Conservation (phyloP, 768 basidiomycete species). For the Peribolospora kevripleyi region DNA sequence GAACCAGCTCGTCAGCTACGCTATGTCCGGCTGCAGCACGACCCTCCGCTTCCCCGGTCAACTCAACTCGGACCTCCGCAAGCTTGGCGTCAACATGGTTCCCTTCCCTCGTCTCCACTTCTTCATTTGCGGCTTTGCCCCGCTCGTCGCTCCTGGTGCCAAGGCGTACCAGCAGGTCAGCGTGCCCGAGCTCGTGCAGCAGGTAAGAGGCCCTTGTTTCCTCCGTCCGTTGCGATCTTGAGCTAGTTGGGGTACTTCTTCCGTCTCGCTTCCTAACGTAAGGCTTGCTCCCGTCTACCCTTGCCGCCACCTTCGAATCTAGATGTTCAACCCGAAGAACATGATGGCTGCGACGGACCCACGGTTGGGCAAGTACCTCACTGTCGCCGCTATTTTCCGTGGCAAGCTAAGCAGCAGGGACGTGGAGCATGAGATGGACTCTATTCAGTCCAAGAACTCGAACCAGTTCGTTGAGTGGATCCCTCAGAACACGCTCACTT, state of each 20-base stretch:
- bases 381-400: constrained; percentile 67
- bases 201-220: too few species aligned
- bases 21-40: constrained; percentile 87
- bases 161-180: constrained; percentile 36
- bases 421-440: constrained; percentile 47
- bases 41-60: constrained; percentile 77
- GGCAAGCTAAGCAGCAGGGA: constrained; percentile 56
- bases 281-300: not conserved
- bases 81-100: constrained; percentile 76
- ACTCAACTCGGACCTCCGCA: constrained; percentile 68
- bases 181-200: constrained; percentile 31
- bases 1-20: constrained; percentile 48
- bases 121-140: constrained; percentile 84
- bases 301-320: too few species aligned
- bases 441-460: constrained; percentile 35
- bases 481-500: constrained; percentile 22
- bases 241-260: not conserved
- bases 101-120: constrained; percentile 97
- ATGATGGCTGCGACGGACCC: constrained; percentile 65
- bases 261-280: not conserved
- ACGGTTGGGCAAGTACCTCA: constrained; percentile 49
- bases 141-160: constrained; percentile 46
- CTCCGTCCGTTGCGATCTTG: too few species aligned
- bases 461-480: constrained; percentile 15
- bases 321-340: constrained; percentile 51